A percentile compares a stretch with the other conserved stretches of the same genome.
phyloP scores from a whole-genome alignment of 257 asterid genomes.

The Ligustrum vulgare region DNA sequence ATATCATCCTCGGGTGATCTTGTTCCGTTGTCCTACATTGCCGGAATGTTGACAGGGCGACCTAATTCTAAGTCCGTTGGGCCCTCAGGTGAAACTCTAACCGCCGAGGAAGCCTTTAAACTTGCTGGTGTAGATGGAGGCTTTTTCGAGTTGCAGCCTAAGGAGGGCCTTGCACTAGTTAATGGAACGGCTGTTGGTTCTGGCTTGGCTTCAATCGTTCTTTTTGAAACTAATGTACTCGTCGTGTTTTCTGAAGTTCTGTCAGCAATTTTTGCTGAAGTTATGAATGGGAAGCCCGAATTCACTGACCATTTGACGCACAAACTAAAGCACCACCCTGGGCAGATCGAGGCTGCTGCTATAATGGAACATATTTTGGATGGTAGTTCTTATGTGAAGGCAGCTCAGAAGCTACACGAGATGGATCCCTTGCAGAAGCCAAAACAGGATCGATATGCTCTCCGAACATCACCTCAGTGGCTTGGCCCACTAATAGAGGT shows the following conservation, averaged over 20 bases:
- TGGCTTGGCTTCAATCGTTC: constrained; percentile 51
- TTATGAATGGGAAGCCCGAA: constrained; percentile 59
- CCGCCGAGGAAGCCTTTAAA: constrained; percentile 45
- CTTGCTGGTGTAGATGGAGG: constrained; percentile 42
- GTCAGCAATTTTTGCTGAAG: constrained; percentile 57
- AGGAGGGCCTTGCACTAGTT: constrained; percentile 58
- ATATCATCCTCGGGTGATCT: constrained; percentile 63
- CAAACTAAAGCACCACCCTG: constrained; percentile 58
- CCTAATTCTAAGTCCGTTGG: constrained; percentile 54
- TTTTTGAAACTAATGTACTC: constrained; percentile 50
- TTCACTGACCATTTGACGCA: constrained; percentile 58
- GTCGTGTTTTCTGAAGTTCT: constrained; percentile 41
- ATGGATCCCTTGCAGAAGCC: constrained; percentile 56
- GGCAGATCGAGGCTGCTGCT: constrained; percentile 63
- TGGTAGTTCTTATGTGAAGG: constrained; percentile 48
- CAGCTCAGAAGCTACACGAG: constrained; percentile 48
- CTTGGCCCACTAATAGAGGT: constrained; percentile 58
- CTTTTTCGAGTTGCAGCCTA: constrained; percentile 58
- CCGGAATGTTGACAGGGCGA: constrained; percentile 56
- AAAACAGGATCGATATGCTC: constrained; percentile 55
- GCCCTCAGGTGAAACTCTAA: constrained; percentile 35
- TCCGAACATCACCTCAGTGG: constrained; percentile 61
- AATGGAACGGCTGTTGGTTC: constrained; percentile 67
- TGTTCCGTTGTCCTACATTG: constrained; percentile 60
- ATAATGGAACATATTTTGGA: constrained; percentile 60